Percentiles rank a stretch among this genome's conserved stretches.
phyloP scores from a whole-genome alignment of 257 asterid genomes.

The Salvia splendens region DNA sequence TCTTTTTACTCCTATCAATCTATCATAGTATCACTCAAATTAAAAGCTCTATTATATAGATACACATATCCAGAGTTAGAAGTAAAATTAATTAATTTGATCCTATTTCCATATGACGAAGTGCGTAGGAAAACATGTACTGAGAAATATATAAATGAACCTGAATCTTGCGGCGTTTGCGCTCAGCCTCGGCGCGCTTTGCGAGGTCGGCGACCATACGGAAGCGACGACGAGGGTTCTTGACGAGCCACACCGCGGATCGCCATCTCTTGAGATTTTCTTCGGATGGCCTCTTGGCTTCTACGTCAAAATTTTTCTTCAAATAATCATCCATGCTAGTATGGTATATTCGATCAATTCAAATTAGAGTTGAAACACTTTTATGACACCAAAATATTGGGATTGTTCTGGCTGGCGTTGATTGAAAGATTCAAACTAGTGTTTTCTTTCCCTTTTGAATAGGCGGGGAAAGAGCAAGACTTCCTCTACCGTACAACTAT shows the following conservation, averaged over 20 bases:
- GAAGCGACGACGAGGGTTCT: slow-evolving; percentile 79
- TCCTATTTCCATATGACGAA: too few species aligned
- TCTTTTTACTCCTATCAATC: too few species aligned
- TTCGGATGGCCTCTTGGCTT: slow-evolving; percentile 70
- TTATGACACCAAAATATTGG: background rate
- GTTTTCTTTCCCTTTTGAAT: slow-evolving; percentile 32
- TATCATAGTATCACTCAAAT: too few species aligned
- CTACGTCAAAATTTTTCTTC: slow-evolving; percentile 64
- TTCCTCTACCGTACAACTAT: background rate
- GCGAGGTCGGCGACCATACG: slow-evolving; percentile 93
- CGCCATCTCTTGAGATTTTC: slow-evolving; percentile 71
- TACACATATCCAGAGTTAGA: too few species aligned
- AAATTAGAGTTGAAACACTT: slow-evolving; percentile 18
- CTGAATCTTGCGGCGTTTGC: slow-evolving; percentile 58
- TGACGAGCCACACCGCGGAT: slow-evolving; percentile 80
- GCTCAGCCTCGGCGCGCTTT: slow-evolving; percentile 69
- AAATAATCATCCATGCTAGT: slow-evolving; percentile 60
- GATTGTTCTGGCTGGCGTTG: slow-evolving; percentile 16
- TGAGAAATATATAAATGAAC: slow-evolving; percentile 25
- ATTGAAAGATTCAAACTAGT: slow-evolving; percentile 29
- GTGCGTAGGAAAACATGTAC: too few species aligned
- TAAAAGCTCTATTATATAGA: too few species aligned
- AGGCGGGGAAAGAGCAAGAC: slow-evolving; percentile 33
- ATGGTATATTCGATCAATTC: background rate
- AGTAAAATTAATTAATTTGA: too few species aligned